These are phyloP conservation scores for Huntiella bhutanensis DNA, from an alignment of 2,329 filamentous ascomycete species.

Conservation along the genomic window DNA sequence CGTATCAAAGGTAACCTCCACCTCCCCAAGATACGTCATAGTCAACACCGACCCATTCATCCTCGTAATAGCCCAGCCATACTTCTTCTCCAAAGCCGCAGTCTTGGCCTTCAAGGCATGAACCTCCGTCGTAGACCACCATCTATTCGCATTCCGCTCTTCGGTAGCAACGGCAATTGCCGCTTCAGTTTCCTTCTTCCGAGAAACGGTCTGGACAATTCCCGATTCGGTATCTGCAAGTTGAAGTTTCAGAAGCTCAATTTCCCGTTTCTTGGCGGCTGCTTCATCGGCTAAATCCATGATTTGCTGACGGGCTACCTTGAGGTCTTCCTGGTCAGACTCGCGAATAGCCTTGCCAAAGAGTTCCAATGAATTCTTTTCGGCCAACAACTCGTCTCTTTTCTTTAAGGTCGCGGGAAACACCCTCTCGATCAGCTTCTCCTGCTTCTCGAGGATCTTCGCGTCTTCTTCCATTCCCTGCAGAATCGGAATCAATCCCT, in stretches of 20 bases:
- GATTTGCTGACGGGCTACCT: slow-evolving; percentile 51
- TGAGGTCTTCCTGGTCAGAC: slow-evolving; percentile 64
- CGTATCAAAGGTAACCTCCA: slow-evolving; percentile 55
- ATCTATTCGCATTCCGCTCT: slow-evolving; percentile 69
- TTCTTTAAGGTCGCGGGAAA: slow-evolving; percentile 46
- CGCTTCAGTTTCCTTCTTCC: slow-evolving; percentile 46
- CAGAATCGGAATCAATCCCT: slow-evolving; percentile 56
- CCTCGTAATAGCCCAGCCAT: slow-evolving; percentile 55
- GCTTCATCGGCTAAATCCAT: slow-evolving; percentile 46
- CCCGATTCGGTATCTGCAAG: slow-evolving; percentile 46
- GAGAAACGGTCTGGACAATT: slow-evolving; percentile 40
- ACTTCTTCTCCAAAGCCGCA: slow-evolving; percentile 41
- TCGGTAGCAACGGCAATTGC: slow-evolving; percentile 72
- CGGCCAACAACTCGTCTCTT: slow-evolving; percentile 39
- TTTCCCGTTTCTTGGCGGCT: slow-evolving; percentile 45
- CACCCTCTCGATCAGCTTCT: slow-evolving; percentile 45
- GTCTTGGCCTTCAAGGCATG: slow-evolving; percentile 55
- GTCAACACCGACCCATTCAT: slow-evolving; percentile 44
- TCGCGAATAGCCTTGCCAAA: slow-evolving; percentile 57
- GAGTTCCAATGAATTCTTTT: slow-evolving; percentile 49
- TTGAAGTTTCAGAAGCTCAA: slow-evolving; percentile 48
- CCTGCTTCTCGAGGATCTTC: slow-evolving; percentile 43
- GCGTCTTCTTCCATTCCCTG: slow-evolving; percentile 63
- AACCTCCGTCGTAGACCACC: slow-evolving; percentile 74
- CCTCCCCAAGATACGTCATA: slow-evolving; percentile 52